Evolutionary conservation across 2,329 filamentous ascomycete genomes (phyloP).

Genomic region (Claviceps sorghi): DNA sequence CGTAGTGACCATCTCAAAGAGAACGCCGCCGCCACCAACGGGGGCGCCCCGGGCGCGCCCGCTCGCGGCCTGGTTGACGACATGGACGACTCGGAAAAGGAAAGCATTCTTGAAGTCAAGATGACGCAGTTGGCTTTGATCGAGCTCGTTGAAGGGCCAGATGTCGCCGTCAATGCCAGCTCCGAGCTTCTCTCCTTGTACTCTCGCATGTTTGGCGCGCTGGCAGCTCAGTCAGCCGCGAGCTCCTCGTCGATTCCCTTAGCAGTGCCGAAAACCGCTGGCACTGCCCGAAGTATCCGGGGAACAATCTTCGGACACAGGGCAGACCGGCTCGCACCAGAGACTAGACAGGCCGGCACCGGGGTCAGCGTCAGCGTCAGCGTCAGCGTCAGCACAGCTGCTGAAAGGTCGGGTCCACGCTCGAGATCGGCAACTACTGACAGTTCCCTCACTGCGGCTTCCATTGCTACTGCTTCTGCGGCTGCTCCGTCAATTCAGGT

Average conservation of each 20-base stretch:
- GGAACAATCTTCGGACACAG: conserved; percentile 65
- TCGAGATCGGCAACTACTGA: conserved; percentile 26
- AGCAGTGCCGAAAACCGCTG: conserved; percentile 53
- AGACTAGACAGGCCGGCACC: conserved; percentile 22
- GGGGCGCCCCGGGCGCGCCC: conserved; percentile 9
- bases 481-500: conserved; percentile 61
- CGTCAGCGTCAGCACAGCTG: conserved; percentile 18
- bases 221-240: conserved; percentile 30
- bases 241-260: conserved; percentile 16
- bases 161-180: conserved; percentile 75
- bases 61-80: conserved; percentile 50
- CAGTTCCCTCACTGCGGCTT: conserved; percentile 20
- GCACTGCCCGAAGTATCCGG: conserved; percentile 53
- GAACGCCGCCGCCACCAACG: conserved; percentile 24
- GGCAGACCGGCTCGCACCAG: conserved; percentile 29
- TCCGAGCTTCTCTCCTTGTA: conserved; percentile 75
- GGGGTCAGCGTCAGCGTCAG: conserved; percentile 24
- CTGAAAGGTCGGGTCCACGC: conserved; percentile 21
- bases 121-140: conserved; percentile 83
- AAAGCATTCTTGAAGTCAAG: conserved; percentile 80
- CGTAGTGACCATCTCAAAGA: conserved; percentile 55
- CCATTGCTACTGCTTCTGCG: conserved; percentile 8
- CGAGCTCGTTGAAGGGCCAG: conserved; percentile 70
- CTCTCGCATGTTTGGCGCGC: conserved; percentile 56
- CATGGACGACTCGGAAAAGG: conserved; percentile 73